Base-by-base conservation (phyloP, 768 basidiomycete genomes). In the Phaeotremella fagi region DNA sequence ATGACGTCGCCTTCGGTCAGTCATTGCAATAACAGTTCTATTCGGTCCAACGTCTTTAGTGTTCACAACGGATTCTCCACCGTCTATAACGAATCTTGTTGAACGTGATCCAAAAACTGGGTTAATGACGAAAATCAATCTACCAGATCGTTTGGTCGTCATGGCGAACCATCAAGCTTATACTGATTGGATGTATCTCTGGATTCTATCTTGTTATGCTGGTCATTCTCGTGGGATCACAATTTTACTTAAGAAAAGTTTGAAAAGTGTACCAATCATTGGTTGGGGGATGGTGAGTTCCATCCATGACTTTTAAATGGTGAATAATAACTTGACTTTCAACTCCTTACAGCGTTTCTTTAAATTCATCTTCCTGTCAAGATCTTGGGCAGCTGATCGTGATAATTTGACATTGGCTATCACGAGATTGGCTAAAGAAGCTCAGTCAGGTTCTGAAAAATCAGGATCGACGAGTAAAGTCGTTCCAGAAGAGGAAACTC, bases 191-290 rank as follows among this genome's bases (percentile, higher is more conserved):
- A 71, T 85, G 85, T 94, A 92, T 66, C 82, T 85, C 31, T 97
- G 74, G 75, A 68, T 75, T 29, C 37, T 75, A 2, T 49, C 63
- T 7, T 68, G 58, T 23, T 66, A 68, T 45, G 46, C 66, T 20
- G 60, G 67, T 6, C 64, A 70, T 38, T 52, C 60, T 16, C 54
- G 88, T 86, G 85, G 84, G 58, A 80, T 98, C 28, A 85, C 83
- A 72, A 99, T 99, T 66, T 85, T 94, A 16, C 78, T 98, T 53
- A 99, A 98, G 80, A 88, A 86, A 71, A 87, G 85, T 63, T 78
- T 98, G 54, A 87, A 87, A 64, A 85, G 83, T 80, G 71, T 94
- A 2, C 94, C 94, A 16, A 71, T 99, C 43, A 72, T 91, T 24
- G 94, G 94, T 14, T 90, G 88, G 85, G 90, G 90, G 6, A 72